These are phyloP conservation scores for Copromyces sp. DNA, from an alignment of 495 filamentous ascomycete genomes.

Conservation along the genomic window DNA sequence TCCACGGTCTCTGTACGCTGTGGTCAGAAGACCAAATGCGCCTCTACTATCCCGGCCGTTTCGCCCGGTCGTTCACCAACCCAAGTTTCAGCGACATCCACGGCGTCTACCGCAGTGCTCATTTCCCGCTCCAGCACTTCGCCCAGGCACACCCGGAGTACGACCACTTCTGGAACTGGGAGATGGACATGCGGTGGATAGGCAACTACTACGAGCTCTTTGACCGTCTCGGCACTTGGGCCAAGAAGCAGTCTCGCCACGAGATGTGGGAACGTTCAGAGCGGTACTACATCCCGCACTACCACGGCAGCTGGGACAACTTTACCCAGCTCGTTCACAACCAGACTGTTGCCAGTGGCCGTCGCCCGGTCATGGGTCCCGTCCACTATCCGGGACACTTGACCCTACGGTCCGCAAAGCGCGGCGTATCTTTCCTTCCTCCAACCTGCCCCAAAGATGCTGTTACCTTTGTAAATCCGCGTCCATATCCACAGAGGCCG, in stretches of 20 bases:
- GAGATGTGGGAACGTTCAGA: slow-evolving; percentile 83
- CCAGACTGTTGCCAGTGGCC: slow-evolving; percentile 43
- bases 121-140: slow-evolving; percentile 88
- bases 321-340: slow-evolving; percentile 49
- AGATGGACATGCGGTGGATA: slow-evolving; percentile 89
- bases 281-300: slow-evolving; percentile 79
- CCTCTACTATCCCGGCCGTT: slow-evolving; percentile 67
- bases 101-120: slow-evolving; percentile 82
- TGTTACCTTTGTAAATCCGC: neutral
- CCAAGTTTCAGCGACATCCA: slow-evolving; percentile 55
- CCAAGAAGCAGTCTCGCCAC: slow-evolving; percentile 67
- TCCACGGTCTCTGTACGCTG: slow-evolving; percentile 72
- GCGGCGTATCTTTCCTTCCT: slow-evolving; percentile 48
- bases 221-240: slow-evolving; percentile 62
- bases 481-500: neutral
- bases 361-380: slow-evolving; percentile 70
- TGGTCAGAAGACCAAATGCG: slow-evolving; percentile 94
- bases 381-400: slow-evolving; percentile 47
- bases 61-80: slow-evolving; percentile 56
- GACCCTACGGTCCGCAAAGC: slow-evolving; percentile 50
- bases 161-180: slow-evolving; percentile 96
- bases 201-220: slow-evolving; percentile 94
- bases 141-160: slow-evolving; percentile 84
- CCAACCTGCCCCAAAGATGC: slow-evolving; percentile 37
- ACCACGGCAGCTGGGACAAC: slow-evolving; percentile 82